These are phyloP conservation scores for Cladosporium oxysporum DNA, from an alignment of 2,329 filamentous ascomycete genomes.

Conservation along the genomic window DNA sequence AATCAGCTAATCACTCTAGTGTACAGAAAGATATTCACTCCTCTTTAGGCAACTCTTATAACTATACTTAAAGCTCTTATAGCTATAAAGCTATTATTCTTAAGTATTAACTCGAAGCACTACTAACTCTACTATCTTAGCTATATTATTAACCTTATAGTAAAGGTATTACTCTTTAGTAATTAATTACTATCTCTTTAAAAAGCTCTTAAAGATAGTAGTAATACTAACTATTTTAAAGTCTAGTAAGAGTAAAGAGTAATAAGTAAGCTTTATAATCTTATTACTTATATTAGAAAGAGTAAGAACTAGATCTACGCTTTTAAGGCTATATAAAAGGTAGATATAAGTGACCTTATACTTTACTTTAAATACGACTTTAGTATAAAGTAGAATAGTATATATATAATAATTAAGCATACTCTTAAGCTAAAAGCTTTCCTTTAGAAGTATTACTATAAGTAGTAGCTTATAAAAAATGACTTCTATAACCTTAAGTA, in stretches of 20 bases:
- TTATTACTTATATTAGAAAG: neutral
- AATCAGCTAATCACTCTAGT: too few species aligned
- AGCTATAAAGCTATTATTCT: too few species aligned
- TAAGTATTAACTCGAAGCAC: too few species aligned
- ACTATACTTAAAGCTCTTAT: too few species aligned
- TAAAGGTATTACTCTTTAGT: neutral
- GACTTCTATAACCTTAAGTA: neutral
- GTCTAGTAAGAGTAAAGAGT: neutral
- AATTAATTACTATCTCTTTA: neutral
- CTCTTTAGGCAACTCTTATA: too few species aligned
- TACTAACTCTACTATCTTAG: neutral
- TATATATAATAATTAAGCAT: neutral
- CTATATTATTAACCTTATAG: neutral
- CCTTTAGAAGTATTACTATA: neutral
- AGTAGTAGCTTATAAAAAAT: neutral
- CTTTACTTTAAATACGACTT: neutral
- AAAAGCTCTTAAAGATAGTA: neutral
- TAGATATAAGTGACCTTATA: neutral
- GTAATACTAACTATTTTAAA: neutral
- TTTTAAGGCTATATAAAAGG: neutral
- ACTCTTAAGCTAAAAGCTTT: neutral
- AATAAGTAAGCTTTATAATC: neutral
- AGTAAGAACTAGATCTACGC: neutral
- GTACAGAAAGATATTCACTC: too few species aligned
- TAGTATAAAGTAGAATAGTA: neutral